Conservation (phyloP, 192 early-diverging fungal genomes). For the Neocallimastix lanati region DNA sequence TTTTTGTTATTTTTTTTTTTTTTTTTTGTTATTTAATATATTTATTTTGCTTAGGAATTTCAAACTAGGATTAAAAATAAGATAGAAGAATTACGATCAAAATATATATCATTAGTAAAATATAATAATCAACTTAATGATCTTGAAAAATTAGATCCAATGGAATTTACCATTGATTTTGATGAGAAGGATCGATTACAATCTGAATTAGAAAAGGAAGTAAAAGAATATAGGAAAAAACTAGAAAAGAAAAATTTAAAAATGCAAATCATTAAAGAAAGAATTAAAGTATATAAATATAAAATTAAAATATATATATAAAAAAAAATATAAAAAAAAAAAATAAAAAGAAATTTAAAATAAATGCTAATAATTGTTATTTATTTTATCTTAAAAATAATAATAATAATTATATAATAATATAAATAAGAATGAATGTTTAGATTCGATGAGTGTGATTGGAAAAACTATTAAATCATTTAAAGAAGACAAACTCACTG, state of each 20-base stretch:
- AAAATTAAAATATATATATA: too few relatives aligned
- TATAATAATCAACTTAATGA: background rate
- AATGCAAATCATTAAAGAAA: background rate
- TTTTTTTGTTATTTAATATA: too few relatives aligned
- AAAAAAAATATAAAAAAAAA: too few relatives aligned
- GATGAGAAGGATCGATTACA: background rate
- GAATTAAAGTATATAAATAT: background rate
- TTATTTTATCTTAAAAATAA: too few relatives aligned
- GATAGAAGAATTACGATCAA: background rate
- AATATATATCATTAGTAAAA: background rate
- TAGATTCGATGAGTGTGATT: conserved; percentile 4
- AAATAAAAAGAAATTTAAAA: too few relatives aligned
- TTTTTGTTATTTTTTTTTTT: too few relatives aligned
- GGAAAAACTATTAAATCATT: conserved; percentile 2
- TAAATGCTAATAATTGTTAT: too few relatives aligned
- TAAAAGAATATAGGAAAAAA: background rate
- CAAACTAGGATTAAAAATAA: background rate
- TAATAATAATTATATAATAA: too few relatives aligned
- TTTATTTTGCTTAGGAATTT: too few relatives aligned
- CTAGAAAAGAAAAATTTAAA: background rate
- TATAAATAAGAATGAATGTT: conserved; percentile 4
- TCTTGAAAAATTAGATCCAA: background rate
- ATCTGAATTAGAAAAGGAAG: background rate
- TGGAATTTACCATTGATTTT: background rate
- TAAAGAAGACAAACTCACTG: background rate